phyloP scores from a whole-genome alignment of 2,329 filamentous ascomycete species.

The Arthrobotrys iridis region DNA sequence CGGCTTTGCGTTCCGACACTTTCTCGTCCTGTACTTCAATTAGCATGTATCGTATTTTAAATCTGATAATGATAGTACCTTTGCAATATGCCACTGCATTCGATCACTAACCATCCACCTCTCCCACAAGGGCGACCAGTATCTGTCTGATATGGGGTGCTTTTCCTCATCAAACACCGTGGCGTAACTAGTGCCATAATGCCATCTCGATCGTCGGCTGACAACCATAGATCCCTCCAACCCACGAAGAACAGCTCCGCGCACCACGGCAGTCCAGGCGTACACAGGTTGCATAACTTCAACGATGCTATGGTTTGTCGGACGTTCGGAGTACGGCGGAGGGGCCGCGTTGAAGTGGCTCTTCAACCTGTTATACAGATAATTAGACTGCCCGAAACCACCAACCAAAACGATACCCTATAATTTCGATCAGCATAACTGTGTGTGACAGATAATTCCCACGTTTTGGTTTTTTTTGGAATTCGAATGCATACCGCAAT shows the following conservation, averaged over 20 bases:
- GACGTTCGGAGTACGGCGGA: slow-evolving; percentile 73
- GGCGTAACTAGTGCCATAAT: slow-evolving; percentile 79
- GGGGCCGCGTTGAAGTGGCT: slow-evolving; percentile 71
- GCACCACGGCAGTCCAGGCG: slow-evolving; percentile 82
- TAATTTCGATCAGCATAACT: slow-evolving; percentile 36
- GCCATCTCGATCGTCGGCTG: slow-evolving; percentile 76
- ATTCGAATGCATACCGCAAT: slow-evolving; percentile 61
- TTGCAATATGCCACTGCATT: slow-evolving; percentile 81
- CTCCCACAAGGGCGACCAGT: slow-evolving; percentile 83
- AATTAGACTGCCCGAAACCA: slow-evolving; percentile 82
- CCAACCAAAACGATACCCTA: slow-evolving; percentile 83
- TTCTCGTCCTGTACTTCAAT: slow-evolving; percentile 70
- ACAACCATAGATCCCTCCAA: slow-evolving; percentile 82
- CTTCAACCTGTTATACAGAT: slow-evolving; percentile 77
- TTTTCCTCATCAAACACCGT: slow-evolving; percentile 81
- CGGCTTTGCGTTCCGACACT: slow-evolving; percentile 76
- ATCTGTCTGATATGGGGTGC: slow-evolving; percentile 76
- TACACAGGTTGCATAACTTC: slow-evolving; percentile 85
- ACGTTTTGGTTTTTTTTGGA: not conserved
- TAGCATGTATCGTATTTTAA: not conserved
- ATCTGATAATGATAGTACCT: slow-evolving; percentile 66
- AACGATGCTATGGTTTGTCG: slow-evolving; percentile 73
- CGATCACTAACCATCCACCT: slow-evolving; percentile 83
- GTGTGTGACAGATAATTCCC: slow-evolving; percentile 13
- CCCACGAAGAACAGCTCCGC: slow-evolving; percentile 78